Evolutionary conservation across 176 grass and related monocot genomes (phyloP).

Genomic region (Dactylis glomerata): DNA sequence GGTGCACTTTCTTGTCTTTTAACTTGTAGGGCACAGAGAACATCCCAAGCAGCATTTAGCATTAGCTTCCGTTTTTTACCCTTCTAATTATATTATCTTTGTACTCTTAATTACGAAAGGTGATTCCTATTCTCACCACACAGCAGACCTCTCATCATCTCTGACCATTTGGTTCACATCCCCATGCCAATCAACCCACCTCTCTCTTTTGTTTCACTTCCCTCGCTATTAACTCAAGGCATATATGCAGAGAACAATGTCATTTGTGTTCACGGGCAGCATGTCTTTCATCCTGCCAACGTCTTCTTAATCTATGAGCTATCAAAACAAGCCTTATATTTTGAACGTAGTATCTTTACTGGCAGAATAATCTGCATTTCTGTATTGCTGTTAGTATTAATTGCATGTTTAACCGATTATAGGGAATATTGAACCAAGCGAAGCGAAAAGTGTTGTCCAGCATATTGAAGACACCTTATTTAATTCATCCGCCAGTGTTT

Average conservation of each 20-base stretch:
- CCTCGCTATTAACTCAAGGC: not conserved
- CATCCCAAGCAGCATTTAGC: not conserved
- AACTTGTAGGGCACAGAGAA: not conserved
- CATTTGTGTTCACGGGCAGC: not conserved
- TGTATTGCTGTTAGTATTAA: conserved; percentile 4
- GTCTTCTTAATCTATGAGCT: not conserved
- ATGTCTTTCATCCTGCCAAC: conserved; percentile 12
- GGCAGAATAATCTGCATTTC: not conserved
- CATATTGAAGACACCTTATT: conserved; percentile 72
- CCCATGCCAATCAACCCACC: not conserved
- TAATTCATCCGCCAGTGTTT: conserved; percentile 40
- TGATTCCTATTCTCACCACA: not conserved
- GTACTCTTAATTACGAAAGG: not conserved
- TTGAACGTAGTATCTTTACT: conserved; percentile 9
- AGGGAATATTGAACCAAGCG: conserved; percentile 81
- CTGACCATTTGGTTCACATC: not conserved
- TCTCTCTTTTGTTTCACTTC: not conserved
- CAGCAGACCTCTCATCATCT: not conserved
- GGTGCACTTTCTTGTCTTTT: not conserved
- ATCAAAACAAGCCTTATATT: not conserved
- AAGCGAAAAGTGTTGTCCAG: conserved; percentile 64
- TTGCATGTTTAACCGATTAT: conserved; percentile 22
- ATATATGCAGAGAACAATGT: not conserved
- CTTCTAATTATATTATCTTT: not conserved
- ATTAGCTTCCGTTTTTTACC: not conserved